These are phyloP conservation scores for Calophaca sinica DNA, from an alignment of 306 rosid species.

Conservation along the genomic window DNA sequence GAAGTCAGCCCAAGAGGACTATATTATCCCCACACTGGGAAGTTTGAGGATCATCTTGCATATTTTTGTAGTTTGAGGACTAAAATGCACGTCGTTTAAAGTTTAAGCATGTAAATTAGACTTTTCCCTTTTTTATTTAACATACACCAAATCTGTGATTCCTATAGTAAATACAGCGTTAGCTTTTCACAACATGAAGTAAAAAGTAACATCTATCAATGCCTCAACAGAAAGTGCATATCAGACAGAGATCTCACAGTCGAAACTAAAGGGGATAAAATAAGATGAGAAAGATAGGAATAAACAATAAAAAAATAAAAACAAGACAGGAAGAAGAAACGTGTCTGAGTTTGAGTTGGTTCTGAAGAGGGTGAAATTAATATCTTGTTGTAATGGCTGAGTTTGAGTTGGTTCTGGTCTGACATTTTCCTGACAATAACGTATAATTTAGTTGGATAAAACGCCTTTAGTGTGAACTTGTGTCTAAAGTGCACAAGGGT, in stretches of 20 bases:
- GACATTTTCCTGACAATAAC: not conserved
- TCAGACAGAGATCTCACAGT: no score
- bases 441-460: not conserved
- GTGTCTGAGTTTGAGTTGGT: not conserved
- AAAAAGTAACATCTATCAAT: not conserved
- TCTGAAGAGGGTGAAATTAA: not conserved
- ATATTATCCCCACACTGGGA: not conserved
- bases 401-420: slow-evolving; percentile 5
- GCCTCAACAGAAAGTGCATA: not conserved
- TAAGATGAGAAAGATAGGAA: no score
- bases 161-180: not conserved
- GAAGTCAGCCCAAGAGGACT: not conserved
- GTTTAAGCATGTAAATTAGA: not conserved
- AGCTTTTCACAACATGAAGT: not conserved
- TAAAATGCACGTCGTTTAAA: not conserved
- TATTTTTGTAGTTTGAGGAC: not conserved
- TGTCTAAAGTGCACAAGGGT: not conserved
- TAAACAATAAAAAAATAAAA: not conserved
- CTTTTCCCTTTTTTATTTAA: not conserved
- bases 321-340: no score
- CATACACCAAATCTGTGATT: not conserved
- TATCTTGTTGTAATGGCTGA: not conserved
- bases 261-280: no score
- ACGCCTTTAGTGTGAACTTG: not conserved
- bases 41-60: not conserved